A percentile compares a stretch with the other conserved stretches of the same genome.
Conservation (phyloP, 2,329 filamentous ascomycete species). For the Pseudophaeomoniella oleicola region DNA sequence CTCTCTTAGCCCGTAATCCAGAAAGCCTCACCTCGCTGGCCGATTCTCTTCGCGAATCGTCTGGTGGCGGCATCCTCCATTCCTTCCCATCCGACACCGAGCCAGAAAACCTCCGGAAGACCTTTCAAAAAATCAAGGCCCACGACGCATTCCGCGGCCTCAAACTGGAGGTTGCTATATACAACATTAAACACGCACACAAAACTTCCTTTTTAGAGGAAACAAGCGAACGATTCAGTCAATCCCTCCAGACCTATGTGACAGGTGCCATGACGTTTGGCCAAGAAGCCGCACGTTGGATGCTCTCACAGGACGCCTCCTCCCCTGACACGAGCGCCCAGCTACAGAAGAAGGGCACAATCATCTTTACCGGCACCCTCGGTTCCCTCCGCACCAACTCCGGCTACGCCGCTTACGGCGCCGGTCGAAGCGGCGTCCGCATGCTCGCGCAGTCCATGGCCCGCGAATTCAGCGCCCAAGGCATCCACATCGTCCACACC, state of each 20-base stretch:
- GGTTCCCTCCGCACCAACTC: constrained; percentile 39
- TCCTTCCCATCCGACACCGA: constrained; percentile 38
- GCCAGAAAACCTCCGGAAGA: constrained; percentile 28
- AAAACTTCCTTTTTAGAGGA: constrained; percentile 42
- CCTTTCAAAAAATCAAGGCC: constrained; percentile 32
- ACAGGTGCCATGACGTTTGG: constrained; percentile 42
- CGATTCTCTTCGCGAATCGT: constrained; percentile 24
- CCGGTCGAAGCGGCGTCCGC: constrained; percentile 34
- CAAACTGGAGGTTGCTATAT: constrained; percentile 38
- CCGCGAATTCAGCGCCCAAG: constrained; percentile 41
- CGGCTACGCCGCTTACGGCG: constrained; percentile 41
- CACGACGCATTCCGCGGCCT: constrained; percentile 16
- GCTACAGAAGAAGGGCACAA: constrained; percentile 41
- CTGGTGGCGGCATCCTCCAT: constrained; percentile 31
- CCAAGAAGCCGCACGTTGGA: constrained; percentile 33
- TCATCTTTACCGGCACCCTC: constrained; percentile 43
- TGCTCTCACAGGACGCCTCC: constrained; percentile 22
- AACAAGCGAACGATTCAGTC: constrained; percentile 33
- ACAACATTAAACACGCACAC: constrained; percentile 39
- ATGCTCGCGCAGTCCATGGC: constrained; percentile 42
- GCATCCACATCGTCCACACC: constrained; percentile 44
- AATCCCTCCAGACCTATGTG: constrained; percentile 36
- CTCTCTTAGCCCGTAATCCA: constrained; percentile 35
- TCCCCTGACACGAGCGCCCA: constrained; percentile 17
- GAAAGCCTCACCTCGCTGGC: constrained; percentile 30